A percentile compares a stretch with the other conserved stretches of the same genome.
Evolutionary conservation across 495 filamentous ascomycete species (phyloP).

Genomic region (Aspergillus baeticus): DNA sequence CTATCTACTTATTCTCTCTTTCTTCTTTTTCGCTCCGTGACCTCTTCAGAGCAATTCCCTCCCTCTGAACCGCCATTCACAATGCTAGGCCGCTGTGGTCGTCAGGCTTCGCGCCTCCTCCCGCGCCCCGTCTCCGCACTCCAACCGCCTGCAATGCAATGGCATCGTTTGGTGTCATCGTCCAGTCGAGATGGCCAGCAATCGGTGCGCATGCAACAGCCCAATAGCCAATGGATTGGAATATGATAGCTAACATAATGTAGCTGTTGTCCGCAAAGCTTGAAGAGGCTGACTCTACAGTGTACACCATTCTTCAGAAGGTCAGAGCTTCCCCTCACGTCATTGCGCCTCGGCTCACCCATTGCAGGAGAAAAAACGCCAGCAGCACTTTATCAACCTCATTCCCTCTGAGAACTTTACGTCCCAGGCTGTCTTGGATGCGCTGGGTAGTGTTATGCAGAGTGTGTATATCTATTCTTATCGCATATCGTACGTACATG

Average conservation of each 20-base stretch:
- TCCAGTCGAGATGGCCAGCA: conserved; percentile 43
- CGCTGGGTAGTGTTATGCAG: conserved; percentile 97
- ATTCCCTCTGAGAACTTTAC: conserved; percentile 99
- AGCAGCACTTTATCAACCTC: conserved; percentile 97
- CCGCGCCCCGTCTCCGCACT: conserved; percentile 27
- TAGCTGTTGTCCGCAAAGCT: conserved; percentile 80
- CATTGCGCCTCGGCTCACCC: conserved; percentile 1
- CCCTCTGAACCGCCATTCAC: conserved; percentile 18
- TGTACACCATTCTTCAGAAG: conserved; percentile 87
- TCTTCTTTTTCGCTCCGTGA: background rate
- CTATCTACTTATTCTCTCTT: conserved; percentile 20
- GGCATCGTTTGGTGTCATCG: conserved; percentile 38
- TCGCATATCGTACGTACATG: conserved; percentile 10
- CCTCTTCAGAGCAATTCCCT: background rate
- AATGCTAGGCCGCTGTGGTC: conserved; percentile 46
- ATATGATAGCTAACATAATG: background rate
- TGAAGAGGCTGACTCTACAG: conserved; percentile 79
- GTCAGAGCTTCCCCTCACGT: conserved; percentile 43
- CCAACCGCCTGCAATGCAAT: conserved; percentile 27
- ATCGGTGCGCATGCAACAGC: conserved; percentile 25
- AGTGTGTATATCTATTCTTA: conserved; percentile 52
- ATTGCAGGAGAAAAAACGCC: conserved; percentile 82
- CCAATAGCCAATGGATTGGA: background rate
- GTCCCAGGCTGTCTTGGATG: conserved; percentile 94
- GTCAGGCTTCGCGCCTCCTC: conserved; percentile 39